phyloP scores from a whole-genome alignment of 2,329 filamentous ascomycete species.

The Pseudogymnoascus sp. region DNA sequence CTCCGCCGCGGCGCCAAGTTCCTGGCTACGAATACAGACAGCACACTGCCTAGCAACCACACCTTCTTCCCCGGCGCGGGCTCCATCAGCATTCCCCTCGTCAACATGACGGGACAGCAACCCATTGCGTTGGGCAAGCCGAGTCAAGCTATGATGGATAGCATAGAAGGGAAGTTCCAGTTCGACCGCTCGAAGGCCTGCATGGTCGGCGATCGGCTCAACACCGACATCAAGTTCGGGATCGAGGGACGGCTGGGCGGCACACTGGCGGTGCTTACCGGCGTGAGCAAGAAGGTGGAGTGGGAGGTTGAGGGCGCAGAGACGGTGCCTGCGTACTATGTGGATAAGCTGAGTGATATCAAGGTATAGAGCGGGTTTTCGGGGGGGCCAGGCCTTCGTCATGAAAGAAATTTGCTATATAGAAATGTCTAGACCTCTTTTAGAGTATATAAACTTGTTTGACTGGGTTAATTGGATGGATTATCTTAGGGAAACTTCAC shows the following conservation, averaged over 20 bases:
- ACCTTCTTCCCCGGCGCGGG: conserved; percentile 89
- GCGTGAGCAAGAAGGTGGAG: conserved; percentile 77
- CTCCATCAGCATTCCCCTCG: conserved; percentile 67
- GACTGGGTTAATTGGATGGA: background rate
- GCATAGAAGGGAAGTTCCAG: conserved; percentile 90
- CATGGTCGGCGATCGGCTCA: conserved; percentile 90
- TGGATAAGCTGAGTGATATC: conserved; percentile 70
- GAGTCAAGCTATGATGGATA: conserved; percentile 98
- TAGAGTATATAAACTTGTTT: background rate
- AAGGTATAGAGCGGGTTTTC: conserved; percentile 4
- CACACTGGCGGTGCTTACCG: conserved; percentile 83
- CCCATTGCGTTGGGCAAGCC: conserved; percentile 85
- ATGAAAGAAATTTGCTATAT: background rate
- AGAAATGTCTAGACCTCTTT: background rate
- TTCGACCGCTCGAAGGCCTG: conserved; percentile 78
- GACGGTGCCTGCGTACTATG: conserved; percentile 71
- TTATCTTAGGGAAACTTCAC: background rate
- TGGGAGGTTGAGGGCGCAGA: conserved; percentile 61
- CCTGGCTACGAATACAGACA: conserved; percentile 88
- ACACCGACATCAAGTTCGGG: conserved; percentile 95
- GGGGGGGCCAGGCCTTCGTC: background rate
- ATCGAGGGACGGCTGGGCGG: conserved; percentile 85
- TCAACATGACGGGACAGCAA: conserved; percentile 59
- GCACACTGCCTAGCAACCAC: conserved; percentile 73
- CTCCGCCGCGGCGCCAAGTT: conserved; percentile 74